These are phyloP conservation scores for Cyberlindnera mississippiensis DNA, from an alignment of 805 yeast genomes.

Conservation along the genomic window DNA sequence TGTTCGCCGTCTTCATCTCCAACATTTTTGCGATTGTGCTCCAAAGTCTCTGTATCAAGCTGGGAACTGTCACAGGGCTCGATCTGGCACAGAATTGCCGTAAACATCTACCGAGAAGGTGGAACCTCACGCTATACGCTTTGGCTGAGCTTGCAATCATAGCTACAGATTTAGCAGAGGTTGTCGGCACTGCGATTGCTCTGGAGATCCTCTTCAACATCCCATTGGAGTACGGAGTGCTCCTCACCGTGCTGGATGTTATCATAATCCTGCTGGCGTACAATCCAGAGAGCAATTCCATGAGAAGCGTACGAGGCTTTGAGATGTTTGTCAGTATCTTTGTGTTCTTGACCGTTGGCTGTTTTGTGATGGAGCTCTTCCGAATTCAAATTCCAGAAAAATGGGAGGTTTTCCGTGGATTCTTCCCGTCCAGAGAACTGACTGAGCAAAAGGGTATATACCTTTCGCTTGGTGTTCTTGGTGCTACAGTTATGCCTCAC, in stretches of 20 bases:
- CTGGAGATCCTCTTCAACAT: conserved; percentile 70
- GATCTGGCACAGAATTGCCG: conserved; percentile 79
- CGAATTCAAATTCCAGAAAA: conserved; percentile 53
- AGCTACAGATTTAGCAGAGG: conserved; percentile 92
- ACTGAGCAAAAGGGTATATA: conserved; percentile 66
- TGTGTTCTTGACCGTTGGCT: conserved; percentile 69
- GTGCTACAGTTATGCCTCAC: conserved; percentile 97
- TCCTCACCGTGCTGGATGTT: conserved; percentile 79
- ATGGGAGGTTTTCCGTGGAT: conserved; percentile 56
- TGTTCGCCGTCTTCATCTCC: conserved; percentile 61
- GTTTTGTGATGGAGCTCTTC: conserved; percentile 68
- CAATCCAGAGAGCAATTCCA: conserved; percentile 67
- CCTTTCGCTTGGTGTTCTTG: conserved; percentile 77
- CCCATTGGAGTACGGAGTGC: conserved; percentile 72
- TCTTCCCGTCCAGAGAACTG: conserved; percentile 61
- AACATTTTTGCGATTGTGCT: conserved; percentile 70
- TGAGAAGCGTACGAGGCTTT: conserved; percentile 70
- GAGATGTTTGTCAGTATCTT: conserved; percentile 69
- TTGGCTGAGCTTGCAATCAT: conserved; percentile 85
- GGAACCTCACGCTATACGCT: conserved; percentile 56
- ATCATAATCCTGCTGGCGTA: conserved; percentile 74
- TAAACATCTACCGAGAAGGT: conserved; percentile 54
- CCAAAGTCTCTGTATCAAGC: conserved; percentile 66
- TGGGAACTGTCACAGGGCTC: conserved; percentile 76
- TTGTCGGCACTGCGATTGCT: conserved; percentile 89